phyloP scores from a whole-genome alignment of 345 rosid species.

The Eucalyptus viminalis region DNA sequence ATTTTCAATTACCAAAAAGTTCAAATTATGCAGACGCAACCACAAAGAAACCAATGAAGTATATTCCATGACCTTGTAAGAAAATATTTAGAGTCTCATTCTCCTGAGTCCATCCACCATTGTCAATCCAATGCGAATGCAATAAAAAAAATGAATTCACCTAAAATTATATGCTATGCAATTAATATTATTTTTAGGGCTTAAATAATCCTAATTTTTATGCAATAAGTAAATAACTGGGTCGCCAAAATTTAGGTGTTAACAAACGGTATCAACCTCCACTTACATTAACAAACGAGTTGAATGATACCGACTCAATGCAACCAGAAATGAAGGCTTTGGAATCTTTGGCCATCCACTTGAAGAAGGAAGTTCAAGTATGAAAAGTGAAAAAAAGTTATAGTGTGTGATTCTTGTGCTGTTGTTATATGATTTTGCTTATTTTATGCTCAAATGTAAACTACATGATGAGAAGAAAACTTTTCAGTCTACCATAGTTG shows the following conservation, averaged over 20 bases:
- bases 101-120: no score
- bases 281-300: background rate
- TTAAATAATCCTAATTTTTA: no score
- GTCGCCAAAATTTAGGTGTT: no score
- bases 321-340: background rate
- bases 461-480: background rate
- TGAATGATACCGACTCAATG: background rate
- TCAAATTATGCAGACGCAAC: accelerated
- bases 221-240: no score
- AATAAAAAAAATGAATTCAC: no score
- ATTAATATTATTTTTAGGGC: no score
- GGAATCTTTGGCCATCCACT: background rate
- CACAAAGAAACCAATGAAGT: no score
- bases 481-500: background rate
- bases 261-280: background rate
- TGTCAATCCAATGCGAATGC: no score
- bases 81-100: no score
- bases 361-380: background rate
- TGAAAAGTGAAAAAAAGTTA: background rate
- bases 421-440: background rate
- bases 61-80: no score
- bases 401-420: background rate
- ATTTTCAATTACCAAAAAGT: no score
- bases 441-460: background rate
- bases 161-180: no score